phyloP scores from a whole-genome alignment of 179 eudicot genomes.

The Monotropa hypopitys region DNA sequence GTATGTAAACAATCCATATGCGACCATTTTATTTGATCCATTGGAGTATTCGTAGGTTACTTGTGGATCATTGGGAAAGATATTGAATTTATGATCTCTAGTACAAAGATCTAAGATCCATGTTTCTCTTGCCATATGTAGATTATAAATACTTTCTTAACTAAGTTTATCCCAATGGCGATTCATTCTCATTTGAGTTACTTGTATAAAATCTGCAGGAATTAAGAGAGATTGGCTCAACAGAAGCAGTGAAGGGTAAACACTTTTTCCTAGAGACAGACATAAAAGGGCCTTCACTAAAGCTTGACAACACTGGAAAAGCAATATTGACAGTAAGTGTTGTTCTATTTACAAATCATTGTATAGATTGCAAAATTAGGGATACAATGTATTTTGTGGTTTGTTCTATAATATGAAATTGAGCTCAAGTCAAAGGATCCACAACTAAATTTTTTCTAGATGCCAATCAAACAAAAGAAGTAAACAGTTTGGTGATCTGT shows the following conservation, averaged over 20 bases:
- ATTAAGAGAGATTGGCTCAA: slow-evolving; percentile 53
- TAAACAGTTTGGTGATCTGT: not conserved
- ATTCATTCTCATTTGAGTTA: not conserved
- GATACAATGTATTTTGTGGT: not conserved
- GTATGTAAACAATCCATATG: slow-evolving; percentile 30
- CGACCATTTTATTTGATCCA: not conserved
- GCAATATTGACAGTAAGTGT: slow-evolving; percentile 70
- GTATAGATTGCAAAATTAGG: not conserved
- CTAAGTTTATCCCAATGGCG: not conserved
- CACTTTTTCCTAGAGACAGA: slow-evolving; percentile 77
- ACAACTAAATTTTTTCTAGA: not conserved
- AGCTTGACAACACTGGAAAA: slow-evolving; percentile 86
- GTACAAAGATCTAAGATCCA: not conserved
- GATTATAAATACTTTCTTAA: not conserved
- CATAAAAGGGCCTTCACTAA: slow-evolving; percentile 72
- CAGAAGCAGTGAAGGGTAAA: slow-evolving; percentile 77
- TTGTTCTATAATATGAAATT: not conserved
- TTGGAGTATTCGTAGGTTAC: not conserved
- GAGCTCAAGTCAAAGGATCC: not conserved
- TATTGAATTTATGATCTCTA: slow-evolving; percentile 4
- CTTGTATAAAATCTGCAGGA: slow-evolving; percentile 30
- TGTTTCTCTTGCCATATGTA: not conserved
- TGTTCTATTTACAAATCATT: not conserved
- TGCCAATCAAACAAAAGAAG: not conserved
- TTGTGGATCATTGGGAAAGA: not conserved